Evolutionary conservation across 2,329 filamentous ascomycete genomes (phyloP), one percentile per base, ranked within the genome.

Genomic region (Scopulariopsis brevicaulis): DNA sequence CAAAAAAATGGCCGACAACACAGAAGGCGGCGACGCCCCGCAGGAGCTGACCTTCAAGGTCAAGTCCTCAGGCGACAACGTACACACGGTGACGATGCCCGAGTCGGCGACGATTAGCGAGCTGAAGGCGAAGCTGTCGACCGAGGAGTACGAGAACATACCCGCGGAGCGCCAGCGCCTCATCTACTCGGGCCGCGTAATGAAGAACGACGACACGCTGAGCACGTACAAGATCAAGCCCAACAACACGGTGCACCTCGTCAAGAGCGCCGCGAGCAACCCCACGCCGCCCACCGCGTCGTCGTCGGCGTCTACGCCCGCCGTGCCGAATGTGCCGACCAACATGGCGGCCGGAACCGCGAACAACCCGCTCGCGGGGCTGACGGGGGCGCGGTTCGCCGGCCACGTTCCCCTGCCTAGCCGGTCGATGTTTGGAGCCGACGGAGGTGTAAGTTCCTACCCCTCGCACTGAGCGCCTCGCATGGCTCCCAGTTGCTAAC

Each of bases 171-270:
- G 91, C 64, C 93, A 97, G 75, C 89, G 94, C 61, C 80, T 99
- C 62, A 99, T 99, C 74, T 99, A 97, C 78, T 96, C 93, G 6
- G 94, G 94, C 57, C 87, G 93, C 61, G 93, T 99, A 61, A 84
- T 99, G 76, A 99, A 97, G 77, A 94, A 99, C 70, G 84, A 87
- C 60, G 93, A 99, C 66, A 86, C 88, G 0, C 76, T 99, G 51
- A 84, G 80, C 62, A 83, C 84, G 59, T 95, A 95, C 77, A 97
- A 96, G 78, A 92, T 99, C 73, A 96, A 96, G 79, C 81, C 90
- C 63, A 91, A 92, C 62, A 94, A 97, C 73, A 97, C 93, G 20
- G 85, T 99, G 65, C 94, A 99, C 71, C 82, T 99, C 66, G 94
- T 99, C 66, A 96, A 96, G 78, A 95, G 91, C 69, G 93, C 94